These are phyloP conservation scores for Chamaecrista fasciculata DNA, from an alignment of 306 rosid species.

Conservation along the genomic window DNA sequence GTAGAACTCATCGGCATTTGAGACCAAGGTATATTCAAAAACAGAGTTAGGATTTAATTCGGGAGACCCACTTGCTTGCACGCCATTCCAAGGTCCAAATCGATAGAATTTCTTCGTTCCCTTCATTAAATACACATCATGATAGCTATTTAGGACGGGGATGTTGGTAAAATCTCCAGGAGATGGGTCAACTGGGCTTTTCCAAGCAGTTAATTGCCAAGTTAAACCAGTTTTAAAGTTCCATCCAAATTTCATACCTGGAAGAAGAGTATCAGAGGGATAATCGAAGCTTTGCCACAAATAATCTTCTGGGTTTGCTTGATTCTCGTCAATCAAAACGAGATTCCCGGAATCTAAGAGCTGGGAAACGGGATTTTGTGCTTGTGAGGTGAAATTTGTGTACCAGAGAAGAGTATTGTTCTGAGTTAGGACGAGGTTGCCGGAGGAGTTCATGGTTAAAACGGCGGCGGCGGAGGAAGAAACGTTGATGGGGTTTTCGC, in stretches of 20 bases:
- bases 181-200: constrained; percentile 34
- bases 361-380: constrained; percentile 4
- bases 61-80: background rate
- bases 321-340: constrained; percentile 11
- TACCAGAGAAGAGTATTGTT: constrained; percentile 18
- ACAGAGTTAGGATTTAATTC: background rate
- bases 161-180: constrained; percentile 21
- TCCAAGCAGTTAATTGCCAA: constrained; percentile 37
- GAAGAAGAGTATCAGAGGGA: constrained; percentile 44
- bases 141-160: background rate
- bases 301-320: background rate
- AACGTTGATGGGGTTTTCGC: constrained; percentile 31
- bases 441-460: background rate
- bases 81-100: constrained; percentile 9
- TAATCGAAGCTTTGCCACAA: constrained; percentile 51
- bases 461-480: constrained; percentile 26
- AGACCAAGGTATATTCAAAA: background rate
- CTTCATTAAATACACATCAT: background rate
- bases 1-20: background rate
- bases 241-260: constrained; percentile 44
- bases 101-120: background rate
- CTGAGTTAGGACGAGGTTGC: constrained; percentile 20
- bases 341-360: constrained; percentile 36
- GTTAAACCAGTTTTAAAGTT: constrained; percentile 32
- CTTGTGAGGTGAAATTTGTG: background rate